Percentiles rank a stretch among this genome's conserved stretches.
phyloP scores from a whole-genome alignment of 2,329 filamentous ascomycete species.

The Colletotrichum sojae region DNA sequence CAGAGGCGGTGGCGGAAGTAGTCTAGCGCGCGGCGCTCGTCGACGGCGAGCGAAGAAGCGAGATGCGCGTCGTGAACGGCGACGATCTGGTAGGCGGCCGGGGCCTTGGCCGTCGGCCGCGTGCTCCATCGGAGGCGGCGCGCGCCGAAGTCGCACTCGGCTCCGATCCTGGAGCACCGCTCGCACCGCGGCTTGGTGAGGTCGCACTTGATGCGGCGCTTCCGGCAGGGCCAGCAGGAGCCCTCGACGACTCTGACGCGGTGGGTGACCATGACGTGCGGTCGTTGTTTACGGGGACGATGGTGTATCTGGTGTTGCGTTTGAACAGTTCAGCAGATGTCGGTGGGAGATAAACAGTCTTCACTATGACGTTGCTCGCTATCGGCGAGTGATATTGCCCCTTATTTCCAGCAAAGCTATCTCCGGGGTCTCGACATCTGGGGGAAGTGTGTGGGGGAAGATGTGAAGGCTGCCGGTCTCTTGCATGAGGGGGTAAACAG shows the following conservation, averaged over 20 bases:
- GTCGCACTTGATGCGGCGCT: slow-evolving; percentile 53
- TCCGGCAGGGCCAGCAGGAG: slow-evolving; percentile 56
- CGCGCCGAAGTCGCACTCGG: slow-evolving; percentile 50
- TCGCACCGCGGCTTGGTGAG: slow-evolving; percentile 51
- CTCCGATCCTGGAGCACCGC: slow-evolving; percentile 46
- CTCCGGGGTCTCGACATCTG: neutral
- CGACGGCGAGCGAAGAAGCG: slow-evolving; percentile 45
- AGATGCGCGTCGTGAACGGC: slow-evolving; percentile 44
- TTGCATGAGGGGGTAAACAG: neutral
- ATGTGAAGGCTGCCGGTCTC: neutral
- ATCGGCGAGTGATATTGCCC: neutral
- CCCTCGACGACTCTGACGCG: slow-evolving; percentile 44
- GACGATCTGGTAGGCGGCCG: slow-evolving; percentile 47
- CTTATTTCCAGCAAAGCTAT: neutral
- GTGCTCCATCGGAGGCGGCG: slow-evolving; percentile 59
- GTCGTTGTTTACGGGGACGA: neutral
- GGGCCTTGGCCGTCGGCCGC: slow-evolving; percentile 49
- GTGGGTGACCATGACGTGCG: slow-evolving; percentile 15
- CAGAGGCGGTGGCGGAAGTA: slow-evolving; percentile 52
- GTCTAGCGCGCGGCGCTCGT: slow-evolving; percentile 49
- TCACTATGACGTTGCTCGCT: neutral
- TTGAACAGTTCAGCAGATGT: neutral
- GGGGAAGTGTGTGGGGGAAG: slow-evolving; percentile 15
- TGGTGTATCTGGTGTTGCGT: neutral
- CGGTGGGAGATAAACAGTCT: neutral